Evolutionary conservation across 768 basidiomycete genomes (phyloP), one percentile per base, ranked within the genome.

Genomic region (Russula brevipes): DNA sequence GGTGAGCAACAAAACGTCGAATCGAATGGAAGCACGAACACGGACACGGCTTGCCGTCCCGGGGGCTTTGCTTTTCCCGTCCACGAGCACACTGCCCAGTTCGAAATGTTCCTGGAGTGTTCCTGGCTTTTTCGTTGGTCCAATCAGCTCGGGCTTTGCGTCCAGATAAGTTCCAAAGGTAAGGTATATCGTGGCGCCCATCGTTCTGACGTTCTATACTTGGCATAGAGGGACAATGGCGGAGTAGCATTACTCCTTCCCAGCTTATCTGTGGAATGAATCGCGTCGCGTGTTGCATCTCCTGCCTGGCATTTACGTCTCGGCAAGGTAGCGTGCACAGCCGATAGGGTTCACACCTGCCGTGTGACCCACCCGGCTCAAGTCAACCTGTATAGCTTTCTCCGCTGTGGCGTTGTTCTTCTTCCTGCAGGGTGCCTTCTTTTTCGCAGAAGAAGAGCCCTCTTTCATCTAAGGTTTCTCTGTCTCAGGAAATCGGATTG

Each of bases 21-120:
- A 63, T 58, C 45, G 38, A 63, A 63, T 63, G 62, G 62, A 63
- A 59, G 52, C 46, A 31, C 10, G 45, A 36, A 63, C 41, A 24
- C 24, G 24, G 24, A 24, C n/a, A 7, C 45, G 39, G n/a, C 31
- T 33, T 36, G 38, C 31, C 49, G 19, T 52, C 46, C 55, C 61
- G 41, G 35, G 9, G 5, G 24, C 36, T 36, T 39, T 39, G 24
- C 24, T 39, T 47, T 49, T 52, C 31, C 31, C 14, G 24, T 11
- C 50, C 36, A 24, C 44, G 42, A 52, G 41, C 17, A 35, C 31
- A 42, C 24, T 24, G 24, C 24, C 24, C 24, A 24, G 11, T 44
- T 44, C 55, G n/a, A 19, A 51, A 45, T 41, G 35, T 24, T 24
- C 24, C 24, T 24, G 24, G 38, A 39, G 7, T 39, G 38, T 24